Base-by-base conservation (phyloP, 495 filamentous ascomycete genomes). In the Penicillium pulvis region DNA sequence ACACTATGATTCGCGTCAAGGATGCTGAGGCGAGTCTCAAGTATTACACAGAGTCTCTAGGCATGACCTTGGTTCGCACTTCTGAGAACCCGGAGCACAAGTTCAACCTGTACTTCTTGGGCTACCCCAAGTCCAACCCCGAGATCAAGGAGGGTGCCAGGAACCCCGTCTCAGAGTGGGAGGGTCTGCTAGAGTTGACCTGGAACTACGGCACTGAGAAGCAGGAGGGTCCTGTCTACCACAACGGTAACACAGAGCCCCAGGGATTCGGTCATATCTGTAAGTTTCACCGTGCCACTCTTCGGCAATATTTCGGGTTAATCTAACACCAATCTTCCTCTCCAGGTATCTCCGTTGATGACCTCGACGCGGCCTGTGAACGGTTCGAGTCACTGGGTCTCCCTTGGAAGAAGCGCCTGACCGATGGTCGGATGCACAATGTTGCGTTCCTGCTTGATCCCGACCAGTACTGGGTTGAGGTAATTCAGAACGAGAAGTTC, bases 131-230 rank as follows among this genome's bases (percentile, higher is more conserved):
- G 2, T 64, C 81, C 26, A 71, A 76, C 66, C 76, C 81, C 33
- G 58, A 75, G 41, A 76, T 78, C 23, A 63, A 78, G 28, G 79
- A 87, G 31, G 79, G 73, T 48, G 79, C 71, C 35, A 76, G 73
- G 47, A 88, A 85, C 61, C 76, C 82, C 44, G 66, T 85, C 4
- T 84, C 88, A 3, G 83, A 84, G 42, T 82, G 85, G 51, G 93
- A 97, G 68, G 93, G 93, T 2, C 68, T 97, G 52, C 76, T 97
- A 11, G 93, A 97, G 76, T 67, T 98, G 63, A 97, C 93, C 20
- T 97, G 91, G 90, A 97, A 98, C 70, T 94, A 96, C 61, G 94
- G 94, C 43, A 97, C 94, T 3, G 94, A 98, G 80, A 93, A 90
- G 67, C 85, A 97, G 63, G 80, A 86, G 55, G 77, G 81, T 47